A percentile compares a stretch with the other conserved stretches of the same genome.
These are phyloP conservation scores for Mariannaea sp. DNA, from an alignment of 2,329 filamentous ascomycete species.

Conservation along the genomic window DNA sequence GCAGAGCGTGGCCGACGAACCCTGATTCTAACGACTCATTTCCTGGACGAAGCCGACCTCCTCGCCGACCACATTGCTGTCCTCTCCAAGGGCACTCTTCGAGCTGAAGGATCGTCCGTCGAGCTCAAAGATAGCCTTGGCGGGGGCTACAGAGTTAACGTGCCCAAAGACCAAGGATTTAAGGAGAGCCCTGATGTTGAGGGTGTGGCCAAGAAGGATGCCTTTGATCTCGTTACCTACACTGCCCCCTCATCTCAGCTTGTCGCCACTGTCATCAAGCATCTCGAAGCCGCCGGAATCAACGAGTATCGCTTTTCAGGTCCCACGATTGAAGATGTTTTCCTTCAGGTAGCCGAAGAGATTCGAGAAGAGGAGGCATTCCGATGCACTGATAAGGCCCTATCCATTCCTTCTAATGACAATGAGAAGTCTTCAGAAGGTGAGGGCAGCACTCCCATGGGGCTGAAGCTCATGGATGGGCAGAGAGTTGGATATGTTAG, in stretches of 20 bases:
- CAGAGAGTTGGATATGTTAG: slow-evolving; percentile 68
- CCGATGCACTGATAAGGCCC: slow-evolving; percentile 28
- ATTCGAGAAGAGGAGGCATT: slow-evolving; percentile 59
- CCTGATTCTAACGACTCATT: slow-evolving; percentile 89
- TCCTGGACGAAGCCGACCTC: slow-evolving; percentile 90
- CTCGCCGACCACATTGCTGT: slow-evolving; percentile 89
- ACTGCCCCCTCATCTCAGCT: slow-evolving; percentile 70
- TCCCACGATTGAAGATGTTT: slow-evolving; percentile 92
- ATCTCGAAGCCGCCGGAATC: slow-evolving; percentile 69
- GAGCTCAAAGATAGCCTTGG: slow-evolving; percentile 82
- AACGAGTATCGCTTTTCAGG: slow-evolving; percentile 84
- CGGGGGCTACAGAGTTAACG: slow-evolving; percentile 81
- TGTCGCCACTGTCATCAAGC: slow-evolving; percentile 72
- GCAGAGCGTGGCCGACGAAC: slow-evolving; percentile 82
- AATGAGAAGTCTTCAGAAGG: slow-evolving; percentile 29
- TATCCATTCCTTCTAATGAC: slow-evolving; percentile 29
- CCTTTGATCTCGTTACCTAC: slow-evolving; percentile 76
- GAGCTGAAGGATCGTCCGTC: slow-evolving; percentile 82
- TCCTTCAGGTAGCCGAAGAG: slow-evolving; percentile 84
- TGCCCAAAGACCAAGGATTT: slow-evolving; percentile 63
- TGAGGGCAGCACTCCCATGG: slow-evolving; percentile 38
- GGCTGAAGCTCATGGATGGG: slow-evolving; percentile 68
- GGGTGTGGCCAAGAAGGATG: slow-evolving; percentile 60
- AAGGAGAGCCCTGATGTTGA: slow-evolving; percentile 56
- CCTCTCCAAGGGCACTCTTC: slow-evolving; percentile 80